Evolutionary conservation across 352 stramenopile species (phyloP).

Genomic region (Globisporangium radiosum): DNA sequence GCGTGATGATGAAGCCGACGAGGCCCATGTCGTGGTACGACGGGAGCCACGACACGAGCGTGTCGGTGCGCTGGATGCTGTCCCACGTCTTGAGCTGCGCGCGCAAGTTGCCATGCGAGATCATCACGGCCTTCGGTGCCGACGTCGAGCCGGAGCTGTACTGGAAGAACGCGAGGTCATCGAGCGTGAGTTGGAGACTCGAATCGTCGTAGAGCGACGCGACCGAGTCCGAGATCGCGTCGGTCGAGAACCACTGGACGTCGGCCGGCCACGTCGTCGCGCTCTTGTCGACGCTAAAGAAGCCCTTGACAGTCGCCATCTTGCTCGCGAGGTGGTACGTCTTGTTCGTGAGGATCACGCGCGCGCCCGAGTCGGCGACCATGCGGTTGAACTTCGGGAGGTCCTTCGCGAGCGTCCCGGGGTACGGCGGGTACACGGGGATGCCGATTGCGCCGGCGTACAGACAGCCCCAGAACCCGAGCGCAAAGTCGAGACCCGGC

Average conservation of each 20-base stretch:
- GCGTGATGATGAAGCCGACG: constrained; percentile 76
- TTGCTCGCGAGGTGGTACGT: constrained; percentile 77
- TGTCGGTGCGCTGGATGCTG: constrained; percentile 50
- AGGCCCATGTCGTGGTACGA: constrained; percentile 84
- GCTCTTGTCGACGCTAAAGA: constrained; percentile 41
- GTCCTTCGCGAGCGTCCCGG: constrained; percentile 63
- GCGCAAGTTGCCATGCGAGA: constrained; percentile 71
- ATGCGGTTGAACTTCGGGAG: constrained; percentile 76
- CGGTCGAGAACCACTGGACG: constrained; percentile 68
- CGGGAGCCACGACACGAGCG: constrained; percentile 72
- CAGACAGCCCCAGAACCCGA: constrained; percentile 76
- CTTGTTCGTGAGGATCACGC: constrained; percentile 63
- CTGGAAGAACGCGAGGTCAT: constrained; percentile 80
- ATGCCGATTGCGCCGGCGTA: constrained; percentile 68
- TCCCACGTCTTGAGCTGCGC: constrained; percentile 75
- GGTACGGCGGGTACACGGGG: constrained; percentile 73
- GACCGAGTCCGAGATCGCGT: constrained; percentile 49
- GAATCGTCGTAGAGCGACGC: constrained; percentile 43
- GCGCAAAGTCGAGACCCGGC: constrained; percentile 64
- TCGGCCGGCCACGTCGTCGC: constrained; percentile 56
- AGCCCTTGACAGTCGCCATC: constrained; percentile 75
- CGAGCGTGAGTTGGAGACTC: constrained; percentile 27
- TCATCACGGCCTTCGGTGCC: constrained; percentile 78
- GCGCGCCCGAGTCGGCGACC: constrained; percentile 59
- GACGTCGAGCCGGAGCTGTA: constrained; percentile 80